Conservation (phyloP, 2,329 filamentous ascomycete genomes). For the Simplicillium aogashimaense region DNA sequence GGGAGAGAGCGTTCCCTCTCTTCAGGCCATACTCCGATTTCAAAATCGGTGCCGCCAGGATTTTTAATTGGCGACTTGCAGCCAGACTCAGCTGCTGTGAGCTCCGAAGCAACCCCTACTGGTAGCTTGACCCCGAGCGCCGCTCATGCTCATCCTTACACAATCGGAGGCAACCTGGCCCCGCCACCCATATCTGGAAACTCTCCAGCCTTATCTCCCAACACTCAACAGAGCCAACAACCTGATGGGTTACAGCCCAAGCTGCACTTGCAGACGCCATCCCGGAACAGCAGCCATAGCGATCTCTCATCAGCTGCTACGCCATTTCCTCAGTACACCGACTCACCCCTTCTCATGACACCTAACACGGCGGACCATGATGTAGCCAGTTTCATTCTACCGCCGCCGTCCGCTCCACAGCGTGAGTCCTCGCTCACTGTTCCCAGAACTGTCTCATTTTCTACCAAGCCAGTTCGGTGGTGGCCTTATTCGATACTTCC, state of each 20-base stretch:
- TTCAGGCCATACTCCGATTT: neutral
- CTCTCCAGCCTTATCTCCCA: slow-evolving; percentile 7
- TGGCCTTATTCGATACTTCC: slow-evolving; percentile 74
- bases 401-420: slow-evolving; percentile 25
- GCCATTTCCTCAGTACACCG: slow-evolving; percentile 61
- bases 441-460: slow-evolving; percentile 26
- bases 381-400: slow-evolving; percentile 46
- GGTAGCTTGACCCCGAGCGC: slow-evolving; percentile 13
- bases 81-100: slow-evolving; percentile 1
- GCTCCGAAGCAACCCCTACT: neutral
- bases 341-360: slow-evolving; percentile 39
- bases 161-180: slow-evolving; percentile 29
- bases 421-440: slow-evolving; percentile 37
- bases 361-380: slow-evolving; percentile 25
- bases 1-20: neutral
- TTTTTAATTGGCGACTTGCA: neutral
- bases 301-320: slow-evolving; percentile 39
- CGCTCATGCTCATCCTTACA: slow-evolving; percentile 21
- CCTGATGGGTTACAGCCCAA: slow-evolving; percentile 8
- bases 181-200: slow-evolving; percentile 20
- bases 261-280: slow-evolving; percentile 38
- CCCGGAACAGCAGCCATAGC: slow-evolving; percentile 29
- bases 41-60: slow-evolving; percentile 1
- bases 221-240: slow-evolving; percentile 1
- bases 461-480: slow-evolving; percentile 50